A percentile compares a stretch with the other conserved stretches of the same genome.
These are phyloP conservation scores for Elsinoe perseae DNA, from an alignment of 2,329 filamentous ascomycete species.

Conservation along the genomic window DNA sequence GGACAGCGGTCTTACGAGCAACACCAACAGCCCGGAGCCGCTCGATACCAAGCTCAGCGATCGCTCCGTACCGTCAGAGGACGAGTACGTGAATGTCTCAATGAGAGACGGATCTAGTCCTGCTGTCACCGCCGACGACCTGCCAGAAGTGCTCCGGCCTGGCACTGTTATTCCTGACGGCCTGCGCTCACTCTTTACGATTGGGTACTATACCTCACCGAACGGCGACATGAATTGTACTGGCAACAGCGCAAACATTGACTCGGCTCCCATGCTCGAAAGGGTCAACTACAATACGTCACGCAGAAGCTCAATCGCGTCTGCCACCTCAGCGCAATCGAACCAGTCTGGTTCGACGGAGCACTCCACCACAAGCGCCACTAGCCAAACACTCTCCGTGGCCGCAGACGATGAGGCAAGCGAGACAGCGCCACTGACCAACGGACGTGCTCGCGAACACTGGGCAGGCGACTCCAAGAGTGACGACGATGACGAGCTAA, in stretches of 20 bases:
- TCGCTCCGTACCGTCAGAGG: constrained; percentile 76
- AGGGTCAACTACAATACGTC: constrained; percentile 25
- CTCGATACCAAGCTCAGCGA: constrained; percentile 56
- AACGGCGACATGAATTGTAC: constrained; percentile 54
- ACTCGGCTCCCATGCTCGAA: constrained; percentile 23
- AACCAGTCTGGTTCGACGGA: constrained; percentile 21
- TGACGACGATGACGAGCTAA: constrained; percentile 15
- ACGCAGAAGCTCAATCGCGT: constrained; percentile 21
- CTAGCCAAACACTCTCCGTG: constrained; percentile 17
- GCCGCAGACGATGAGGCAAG: constrained; percentile 22
- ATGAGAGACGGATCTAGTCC: constrained; percentile 54
- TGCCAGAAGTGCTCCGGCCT: constrained; percentile 49
- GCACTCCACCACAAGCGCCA: constrained; percentile 16
- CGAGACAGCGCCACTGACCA: constrained; percentile 22
- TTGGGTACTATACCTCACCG: constrained; percentile 57
- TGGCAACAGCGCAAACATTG: constrained; percentile 27
- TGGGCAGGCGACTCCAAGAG: constrained; percentile 18
- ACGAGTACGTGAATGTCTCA: constrained; percentile 82
- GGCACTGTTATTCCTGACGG: constrained; percentile 52
- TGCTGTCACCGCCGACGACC: constrained; percentile 22
- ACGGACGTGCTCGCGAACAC: constrained; percentile 20
- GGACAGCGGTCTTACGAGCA: constrained; percentile 22
- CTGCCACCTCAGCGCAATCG: constrained; percentile 24
- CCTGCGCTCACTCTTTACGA: constrained; percentile 66
- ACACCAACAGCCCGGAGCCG: constrained; percentile 18